phyloP scores from a whole-genome alignment of 805 yeast genomes.

The Monosporozyma siamensis region DNA sequence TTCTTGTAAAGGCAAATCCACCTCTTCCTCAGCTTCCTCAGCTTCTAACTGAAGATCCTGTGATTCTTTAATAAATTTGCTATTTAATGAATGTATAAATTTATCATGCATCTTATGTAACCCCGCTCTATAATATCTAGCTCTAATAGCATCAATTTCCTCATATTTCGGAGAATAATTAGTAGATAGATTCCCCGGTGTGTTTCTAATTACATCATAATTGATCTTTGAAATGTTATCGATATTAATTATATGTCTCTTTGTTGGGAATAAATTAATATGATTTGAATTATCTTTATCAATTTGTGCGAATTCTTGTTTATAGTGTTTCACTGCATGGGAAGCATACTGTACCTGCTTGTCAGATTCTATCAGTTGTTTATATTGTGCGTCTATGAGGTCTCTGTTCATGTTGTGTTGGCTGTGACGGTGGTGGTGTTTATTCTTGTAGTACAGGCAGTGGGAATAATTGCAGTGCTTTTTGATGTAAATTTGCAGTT shows the following conservation, averaged over 20 bases:
- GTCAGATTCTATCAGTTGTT: constrained; percentile 4
- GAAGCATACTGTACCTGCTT: constrained; percentile 13
- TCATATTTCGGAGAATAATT: constrained; percentile 1
- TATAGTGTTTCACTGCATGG: constrained; percentile 12
- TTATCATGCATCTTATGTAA: constrained; percentile 24
- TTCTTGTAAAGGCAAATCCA: constrained; percentile 6
- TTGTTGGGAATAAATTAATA: constrained; percentile 7
- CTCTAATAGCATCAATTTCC: constrained; percentile 20
- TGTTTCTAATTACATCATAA: constrained; percentile 27
- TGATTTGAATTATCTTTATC: background rate
- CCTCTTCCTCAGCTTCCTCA: background rate
- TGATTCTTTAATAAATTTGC: background rate
- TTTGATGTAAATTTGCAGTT: no score
- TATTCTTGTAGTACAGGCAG: no score
- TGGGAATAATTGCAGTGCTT: no score
- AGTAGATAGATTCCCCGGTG: constrained; percentile 23
- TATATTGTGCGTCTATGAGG: background rate
- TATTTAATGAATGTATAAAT: constrained; percentile 5
- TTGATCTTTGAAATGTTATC: constrained; percentile 29
- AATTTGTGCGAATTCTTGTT: constrained; percentile 1
- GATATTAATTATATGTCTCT: constrained; percentile 25
- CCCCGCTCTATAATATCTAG: constrained; percentile 20
- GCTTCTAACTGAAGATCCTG: background rate
- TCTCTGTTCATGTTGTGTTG: background rate
- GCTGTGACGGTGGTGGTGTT: no score